A percentile compares a stretch with the other conserved stretches of the same genome.
These are phyloP conservation scores for Sporothrix globosa DNA, from an alignment of 2,329 filamentous ascomycete species.

Conservation along the genomic window DNA sequence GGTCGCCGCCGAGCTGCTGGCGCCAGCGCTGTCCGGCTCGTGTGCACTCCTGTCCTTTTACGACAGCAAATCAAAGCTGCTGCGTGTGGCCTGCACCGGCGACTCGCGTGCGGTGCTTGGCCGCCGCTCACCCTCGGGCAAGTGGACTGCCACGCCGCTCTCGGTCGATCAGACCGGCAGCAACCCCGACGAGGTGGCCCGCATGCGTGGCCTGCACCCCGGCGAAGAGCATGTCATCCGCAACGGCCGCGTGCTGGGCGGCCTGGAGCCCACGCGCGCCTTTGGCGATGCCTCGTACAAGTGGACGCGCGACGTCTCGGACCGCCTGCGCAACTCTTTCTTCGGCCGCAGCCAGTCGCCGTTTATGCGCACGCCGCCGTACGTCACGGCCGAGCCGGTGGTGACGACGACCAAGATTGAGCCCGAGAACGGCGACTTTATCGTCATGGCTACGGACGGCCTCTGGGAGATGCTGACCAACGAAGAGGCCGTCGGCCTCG, in stretches of 20 bases:
- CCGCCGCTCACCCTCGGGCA: conserved; percentile 73
- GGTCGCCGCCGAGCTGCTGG: conserved; percentile 88
- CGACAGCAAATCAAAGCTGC: conserved; percentile 80
- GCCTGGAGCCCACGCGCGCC: conserved; percentile 87
- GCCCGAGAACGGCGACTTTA: conserved; percentile 87
- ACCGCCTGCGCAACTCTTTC: conserved; percentile 80
- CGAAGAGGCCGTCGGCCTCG: conserved; percentile 94
- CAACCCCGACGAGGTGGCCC: conserved; percentile 80
- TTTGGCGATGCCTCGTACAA: conserved; percentile 98
- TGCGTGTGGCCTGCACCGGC: conserved; percentile 93
- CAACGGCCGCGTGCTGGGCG: conserved; percentile 88
- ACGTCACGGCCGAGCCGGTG: conserved; percentile 94
- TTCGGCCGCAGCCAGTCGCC: conserved; percentile 80
- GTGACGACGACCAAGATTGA: conserved; percentile 91
- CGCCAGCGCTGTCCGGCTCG: conserved; percentile 93
- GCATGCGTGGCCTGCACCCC: conserved; percentile 84
- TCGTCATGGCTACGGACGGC: conserved; percentile 95
- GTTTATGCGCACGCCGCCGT: conserved; percentile 86
- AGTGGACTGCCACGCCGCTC: conserved; percentile 88
- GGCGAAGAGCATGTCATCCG: conserved; percentile 84
- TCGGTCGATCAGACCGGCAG: conserved; percentile 93
- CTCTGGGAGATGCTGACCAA: conserved; percentile 99
- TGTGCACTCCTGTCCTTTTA: conserved; percentile 97
- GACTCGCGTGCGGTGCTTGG: conserved; percentile 95
- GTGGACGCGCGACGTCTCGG: conserved; percentile 84